These are phyloP conservation scores for Tricholomella constricta DNA, from an alignment of 768 basidiomycete genomes.

Conservation along the genomic window DNA sequence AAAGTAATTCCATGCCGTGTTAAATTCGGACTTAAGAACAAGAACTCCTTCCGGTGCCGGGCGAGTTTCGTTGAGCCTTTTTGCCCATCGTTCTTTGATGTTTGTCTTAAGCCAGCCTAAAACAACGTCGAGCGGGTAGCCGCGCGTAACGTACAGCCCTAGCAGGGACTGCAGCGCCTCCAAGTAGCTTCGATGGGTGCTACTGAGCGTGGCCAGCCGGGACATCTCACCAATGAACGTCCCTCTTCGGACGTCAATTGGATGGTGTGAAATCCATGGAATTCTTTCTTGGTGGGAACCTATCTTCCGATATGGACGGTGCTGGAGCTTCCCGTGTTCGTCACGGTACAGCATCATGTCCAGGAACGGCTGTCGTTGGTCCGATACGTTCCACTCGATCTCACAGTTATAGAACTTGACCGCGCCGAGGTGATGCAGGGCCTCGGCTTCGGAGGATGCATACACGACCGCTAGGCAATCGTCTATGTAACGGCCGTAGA, in stretches of 20 bases:
- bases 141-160: no score
- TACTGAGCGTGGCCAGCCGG: conserved; percentile 27
- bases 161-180: no score
- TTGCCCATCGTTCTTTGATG: no score
- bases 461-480: conserved; percentile 27
- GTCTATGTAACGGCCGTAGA: conserved; percentile 34
- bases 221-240: conserved; percentile 22
- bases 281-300: conserved; percentile 24
- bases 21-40: no score
- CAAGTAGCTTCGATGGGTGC: conserved; percentile 23
- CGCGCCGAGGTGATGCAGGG: neutral
- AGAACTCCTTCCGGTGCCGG: no score
- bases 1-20: no score
- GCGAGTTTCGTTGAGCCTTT: no score
- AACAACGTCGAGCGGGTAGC: no score
- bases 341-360: conserved; percentile 31
- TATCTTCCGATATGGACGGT: conserved; percentile 17
- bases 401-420: conserved; percentile 18
- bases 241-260: conserved; percentile 17
- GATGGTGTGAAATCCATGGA: conserved; percentile 19
- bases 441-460: conserved; percentile 16
- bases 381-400: conserved; percentile 21
- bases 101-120: no score
- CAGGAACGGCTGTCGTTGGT: conserved; percentile 21
- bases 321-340: conserved; percentile 6